Base-by-base conservation (phyloP, 2,329 filamentous ascomycete species). In the Balansia obtecta region DNA sequence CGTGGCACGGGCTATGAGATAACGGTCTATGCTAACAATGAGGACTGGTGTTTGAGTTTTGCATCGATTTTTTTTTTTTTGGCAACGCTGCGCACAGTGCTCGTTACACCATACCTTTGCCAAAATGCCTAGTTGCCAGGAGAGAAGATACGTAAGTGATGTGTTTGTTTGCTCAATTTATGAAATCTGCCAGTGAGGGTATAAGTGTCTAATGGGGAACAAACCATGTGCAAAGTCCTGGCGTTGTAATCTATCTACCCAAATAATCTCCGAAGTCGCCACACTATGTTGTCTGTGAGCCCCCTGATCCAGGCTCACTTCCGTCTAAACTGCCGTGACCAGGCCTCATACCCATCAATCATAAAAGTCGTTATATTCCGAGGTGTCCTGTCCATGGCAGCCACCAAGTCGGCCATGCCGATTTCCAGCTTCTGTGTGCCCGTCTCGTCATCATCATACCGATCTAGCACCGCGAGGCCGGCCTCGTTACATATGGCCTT, bases 331-430 rank as follows among this genome's bases (percentile, higher is more conserved):
- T 69, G 61, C 34, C 54, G 61, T 22, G 69, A 68, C 79, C 79
- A 85, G 45, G 64, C 67, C 54, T 82, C 73, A 60, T 82, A 86
- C 1, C 71, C 74, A 15, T 68, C 60, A 49, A 83, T 67, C 71
- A 85, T 77, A 48, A 73, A 71, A 16, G 65, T 61, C 7, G 81
- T 83, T 51, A 85, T 82, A 49, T 80, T 77, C 53, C 72, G 74
- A 50, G 74, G 75, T 15, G 79, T 74, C 46, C 56, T 61, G 32
- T 63, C 60, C 20, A 77, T 65, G 0, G 73, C 73, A 6, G 58
- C 61, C 32, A 67, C 57, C 12, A 77, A 60, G 52, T 79, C 72
- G 46, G 57, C 58, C 68, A 72, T 73, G 18, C 49, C 57, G 32
- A 73, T 61, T 27, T 67, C 61, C 37, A 66, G 53, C 52, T 59